Base-by-base conservation (phyloP, 2,329 filamentous ascomycete species). In the Nannizzia gypsea region DNA sequence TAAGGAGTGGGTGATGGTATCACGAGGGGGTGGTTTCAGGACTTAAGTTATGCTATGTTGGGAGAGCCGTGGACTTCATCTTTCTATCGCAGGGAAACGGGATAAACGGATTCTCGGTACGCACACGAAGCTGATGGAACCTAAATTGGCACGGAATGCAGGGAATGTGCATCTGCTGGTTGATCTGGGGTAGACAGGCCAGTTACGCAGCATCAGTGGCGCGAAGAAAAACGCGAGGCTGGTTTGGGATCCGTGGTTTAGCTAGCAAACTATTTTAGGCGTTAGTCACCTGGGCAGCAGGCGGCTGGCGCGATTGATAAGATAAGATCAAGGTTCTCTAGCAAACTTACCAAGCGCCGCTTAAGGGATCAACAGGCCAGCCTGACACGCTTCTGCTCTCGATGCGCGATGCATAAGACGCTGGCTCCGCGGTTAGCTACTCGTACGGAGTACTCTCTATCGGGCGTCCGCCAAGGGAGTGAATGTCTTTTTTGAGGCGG, bases 41-140 rank as follows among this genome's bases (percentile, higher is more conserved):
- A 54, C 50, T 54, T 54, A 26, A 54, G 15, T 34, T 52, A 34
- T 44, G 20, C 40, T 61, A 61, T 56, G 36, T 61, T 20, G 54
- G 56, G 22, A 61, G 46, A 48, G 36, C 46, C 20, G 24, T 57
- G 26, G 26, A 31, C 26, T 36, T 24, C 56, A 54, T 58, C 56
- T 58, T 61, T 48, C 54, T 61, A 55, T 28, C n/a, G 22, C 6
- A 46, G 54, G 40, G 1, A 38, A 31, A 20, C n/a, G n/a, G 44
- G 28, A 54, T 54, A 34, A n/a, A 54, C 50, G n/a, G 50, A n/a
- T 34, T 6, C 46, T 52, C 22, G 46, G 46, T 26, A 28, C 5
- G 46, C 50, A 15, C 15, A 34, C n/a, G 50, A 34, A 31, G 13
- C 50, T 20, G 15, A 54, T 20, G 38, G 31, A 54, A 34, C 50